Evolutionary conservation across 495 filamentous ascomycete species (phyloP).

Genomic region (Thozetella sp.): DNA sequence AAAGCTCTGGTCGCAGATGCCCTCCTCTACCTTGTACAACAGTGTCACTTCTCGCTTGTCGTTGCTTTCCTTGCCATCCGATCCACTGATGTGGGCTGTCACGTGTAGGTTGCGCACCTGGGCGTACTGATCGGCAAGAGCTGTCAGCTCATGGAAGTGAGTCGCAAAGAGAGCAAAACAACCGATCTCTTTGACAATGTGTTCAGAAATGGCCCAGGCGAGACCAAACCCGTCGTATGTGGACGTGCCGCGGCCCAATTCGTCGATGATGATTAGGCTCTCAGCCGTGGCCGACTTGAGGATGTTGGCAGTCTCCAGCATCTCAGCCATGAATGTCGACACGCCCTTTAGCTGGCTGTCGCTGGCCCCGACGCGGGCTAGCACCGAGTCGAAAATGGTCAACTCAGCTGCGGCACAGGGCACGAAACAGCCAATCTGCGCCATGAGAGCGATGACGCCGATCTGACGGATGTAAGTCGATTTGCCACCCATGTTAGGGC

Average conservation of each 20-base stretch:
- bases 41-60: constrained; percentile 87
- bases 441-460: constrained; percentile 96
- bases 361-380: constrained; percentile 92
- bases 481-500: constrained; percentile 99
- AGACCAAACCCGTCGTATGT: constrained; percentile 99
- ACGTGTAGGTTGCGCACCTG: constrained; percentile 94
- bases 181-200: constrained; percentile 93
- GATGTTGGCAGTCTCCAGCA: constrained; percentile 98
- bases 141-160: constrained; percentile 97
- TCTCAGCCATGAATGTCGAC: constrained; percentile 99
- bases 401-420: constrained; percentile 88
- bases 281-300: constrained; percentile 95
- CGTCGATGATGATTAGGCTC: constrained; percentile 96
- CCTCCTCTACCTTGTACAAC: constrained; percentile 93
- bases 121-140: constrained; percentile 78
- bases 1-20: constrained; percentile 95
- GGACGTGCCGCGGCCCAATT: constrained; percentile 95
- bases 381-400: constrained; percentile 97
- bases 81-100: constrained; percentile 87
- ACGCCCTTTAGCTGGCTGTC: constrained; percentile 98
- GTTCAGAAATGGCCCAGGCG: constrained; percentile 97
- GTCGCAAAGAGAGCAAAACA: constrained; percentile 95
- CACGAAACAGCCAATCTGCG: constrained; percentile 95
- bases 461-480: constrained; percentile 98
- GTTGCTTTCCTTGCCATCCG: constrained; percentile 16